These are phyloP conservation scores for Begonia masoniana DNA, from an alignment of 306 rosid genomes.

Conservation along the genomic window DNA sequence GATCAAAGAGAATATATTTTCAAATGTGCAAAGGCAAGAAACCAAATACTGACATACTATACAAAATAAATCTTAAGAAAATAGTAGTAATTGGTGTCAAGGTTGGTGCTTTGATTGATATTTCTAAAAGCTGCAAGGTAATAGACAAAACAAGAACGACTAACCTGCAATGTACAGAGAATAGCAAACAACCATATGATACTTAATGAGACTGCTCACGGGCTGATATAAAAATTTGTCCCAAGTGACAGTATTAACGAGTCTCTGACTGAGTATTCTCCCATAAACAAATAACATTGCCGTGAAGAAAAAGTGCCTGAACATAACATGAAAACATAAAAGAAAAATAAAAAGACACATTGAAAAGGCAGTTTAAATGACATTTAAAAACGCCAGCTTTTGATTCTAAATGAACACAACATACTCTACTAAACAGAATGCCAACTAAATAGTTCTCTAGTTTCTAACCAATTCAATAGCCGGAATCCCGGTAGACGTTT, in stretches of 20 bases:
- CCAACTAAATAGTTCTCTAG: constrained; percentile 7
- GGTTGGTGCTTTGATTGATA: too few species aligned
- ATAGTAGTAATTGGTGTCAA: too few species aligned
- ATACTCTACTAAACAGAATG: constrained; percentile 8
- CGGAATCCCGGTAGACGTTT: constrained; percentile 89
- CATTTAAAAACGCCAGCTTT: neutral
- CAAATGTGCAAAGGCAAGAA: too few species aligned
- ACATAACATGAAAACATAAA: constrained; percentile 2
- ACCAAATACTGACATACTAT: too few species aligned
- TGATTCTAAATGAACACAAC: neutral
- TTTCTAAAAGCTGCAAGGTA: too few species aligned
- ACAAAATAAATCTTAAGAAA: too few species aligned
- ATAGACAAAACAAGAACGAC: constrained; percentile 1
- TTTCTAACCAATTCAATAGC: constrained; percentile 72
- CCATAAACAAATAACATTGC: constrained; percentile 96
- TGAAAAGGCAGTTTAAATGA: too few species aligned
- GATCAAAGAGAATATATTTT: too few species aligned
- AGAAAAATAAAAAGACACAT: neutral
- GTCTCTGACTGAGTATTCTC: constrained; percentile 81
- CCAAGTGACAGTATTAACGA: constrained; percentile 76
- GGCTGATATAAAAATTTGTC: constrained; percentile 63
- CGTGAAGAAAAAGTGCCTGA: constrained; percentile 98
- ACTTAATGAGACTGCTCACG: constrained; percentile 78
- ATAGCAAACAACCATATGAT: constrained; percentile 92
- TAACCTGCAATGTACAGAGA: constrained; percentile 78